These are phyloP conservation scores for Xylaria grammica DNA, from an alignment of 495 filamentous ascomycete genomes.

Conservation along the genomic window DNA sequence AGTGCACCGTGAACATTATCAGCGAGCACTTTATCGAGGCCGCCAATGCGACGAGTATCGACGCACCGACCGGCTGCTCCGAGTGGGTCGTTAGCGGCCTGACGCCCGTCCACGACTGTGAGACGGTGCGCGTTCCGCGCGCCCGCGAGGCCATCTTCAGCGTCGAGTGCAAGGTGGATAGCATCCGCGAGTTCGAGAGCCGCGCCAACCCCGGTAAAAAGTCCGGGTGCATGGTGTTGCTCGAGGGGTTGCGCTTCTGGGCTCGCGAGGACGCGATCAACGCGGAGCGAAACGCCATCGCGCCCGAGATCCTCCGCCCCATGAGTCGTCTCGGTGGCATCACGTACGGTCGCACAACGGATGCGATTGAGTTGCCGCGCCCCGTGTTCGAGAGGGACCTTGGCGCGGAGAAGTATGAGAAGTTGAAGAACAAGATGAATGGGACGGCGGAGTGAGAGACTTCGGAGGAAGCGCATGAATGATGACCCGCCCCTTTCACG, in stretches of 20 bases:
- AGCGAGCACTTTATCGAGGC: conserved; percentile 86
- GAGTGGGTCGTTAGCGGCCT: conserved; percentile 86
- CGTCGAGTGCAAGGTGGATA: conserved; percentile 78
- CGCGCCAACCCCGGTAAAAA: conserved; percentile 68
- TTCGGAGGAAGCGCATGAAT: background rate
- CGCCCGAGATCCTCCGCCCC: conserved; percentile 73
- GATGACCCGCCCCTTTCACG: no score
- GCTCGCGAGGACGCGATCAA: conserved; percentile 87
- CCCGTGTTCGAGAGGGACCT: conserved; percentile 65
- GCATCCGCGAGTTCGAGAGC: conserved; percentile 77
- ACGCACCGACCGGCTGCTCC: conserved; percentile 76
- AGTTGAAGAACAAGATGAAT: conserved; percentile 36
- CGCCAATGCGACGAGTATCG: conserved; percentile 78
- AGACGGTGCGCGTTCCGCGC: conserved; percentile 69
- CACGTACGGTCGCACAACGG: conserved; percentile 72
- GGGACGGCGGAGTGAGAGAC: background rate
- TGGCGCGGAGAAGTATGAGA: conserved; percentile 43
- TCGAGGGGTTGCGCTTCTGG: conserved; percentile 91
- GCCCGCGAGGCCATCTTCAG: conserved; percentile 83
- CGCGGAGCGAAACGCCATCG: conserved; percentile 71
- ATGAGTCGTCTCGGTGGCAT: conserved; percentile 84
- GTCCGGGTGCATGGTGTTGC: conserved; percentile 72
- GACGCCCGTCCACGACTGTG: conserved; percentile 66
- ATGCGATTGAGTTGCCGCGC: conserved; percentile 77
- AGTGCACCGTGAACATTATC: conserved; percentile 89